Evolutionary conservation across 1,284 basidiomycete genomes (phyloP).

Genomic region (Microstroma glucosiphilum): DNA sequence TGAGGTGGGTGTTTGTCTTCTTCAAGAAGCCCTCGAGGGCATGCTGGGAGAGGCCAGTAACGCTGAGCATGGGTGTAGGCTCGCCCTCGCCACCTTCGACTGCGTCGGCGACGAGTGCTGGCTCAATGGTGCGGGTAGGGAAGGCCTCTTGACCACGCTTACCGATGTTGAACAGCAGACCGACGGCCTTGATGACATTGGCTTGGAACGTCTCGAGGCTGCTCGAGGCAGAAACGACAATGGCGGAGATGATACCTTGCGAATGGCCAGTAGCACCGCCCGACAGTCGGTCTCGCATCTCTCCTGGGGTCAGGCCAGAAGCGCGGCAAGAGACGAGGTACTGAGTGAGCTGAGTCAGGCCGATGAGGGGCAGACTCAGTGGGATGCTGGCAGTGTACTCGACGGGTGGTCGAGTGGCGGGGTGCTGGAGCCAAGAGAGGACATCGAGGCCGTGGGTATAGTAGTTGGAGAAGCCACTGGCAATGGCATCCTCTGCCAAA

Average conservation of each 20-base stretch:
- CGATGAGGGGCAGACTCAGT: slow-evolving; percentile 91
- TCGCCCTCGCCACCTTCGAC: slow-evolving; percentile 86
- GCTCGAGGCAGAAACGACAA: slow-evolving; percentile 72
- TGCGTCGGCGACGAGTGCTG: slow-evolving; percentile 76
- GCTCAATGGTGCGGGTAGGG: slow-evolving; percentile 86
- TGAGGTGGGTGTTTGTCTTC: slow-evolving; percentile 80
- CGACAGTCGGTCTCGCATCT: slow-evolving; percentile 65
- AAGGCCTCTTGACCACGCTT: slow-evolving; percentile 89
- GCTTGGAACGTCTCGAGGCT: slow-evolving; percentile 66
- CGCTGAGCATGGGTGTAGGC: slow-evolving; percentile 86
- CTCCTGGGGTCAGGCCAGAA: slow-evolving; percentile 67
- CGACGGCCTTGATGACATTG: slow-evolving; percentile 76
- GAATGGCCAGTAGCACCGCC: slow-evolving; percentile 90
- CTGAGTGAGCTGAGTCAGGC: slow-evolving; percentile 87
- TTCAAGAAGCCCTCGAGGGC: slow-evolving; percentile 73
- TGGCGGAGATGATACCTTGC: slow-evolving; percentile 88
- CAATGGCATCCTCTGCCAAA: slow-evolving; percentile 54
- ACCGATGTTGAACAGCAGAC: slow-evolving; percentile 88
- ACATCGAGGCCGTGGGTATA: slow-evolving; percentile 79
- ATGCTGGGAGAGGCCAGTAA: slow-evolving; percentile 69
- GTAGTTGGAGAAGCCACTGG: slow-evolving; percentile 60
- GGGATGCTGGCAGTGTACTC: slow-evolving; percentile 90
- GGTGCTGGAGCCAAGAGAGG: slow-evolving; percentile 73
- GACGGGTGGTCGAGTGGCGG: slow-evolving; percentile 65
- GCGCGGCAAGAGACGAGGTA: slow-evolving; percentile 77